Conservation (phyloP, 331 rosid genomes). For the Arachis monticola region DNA sequence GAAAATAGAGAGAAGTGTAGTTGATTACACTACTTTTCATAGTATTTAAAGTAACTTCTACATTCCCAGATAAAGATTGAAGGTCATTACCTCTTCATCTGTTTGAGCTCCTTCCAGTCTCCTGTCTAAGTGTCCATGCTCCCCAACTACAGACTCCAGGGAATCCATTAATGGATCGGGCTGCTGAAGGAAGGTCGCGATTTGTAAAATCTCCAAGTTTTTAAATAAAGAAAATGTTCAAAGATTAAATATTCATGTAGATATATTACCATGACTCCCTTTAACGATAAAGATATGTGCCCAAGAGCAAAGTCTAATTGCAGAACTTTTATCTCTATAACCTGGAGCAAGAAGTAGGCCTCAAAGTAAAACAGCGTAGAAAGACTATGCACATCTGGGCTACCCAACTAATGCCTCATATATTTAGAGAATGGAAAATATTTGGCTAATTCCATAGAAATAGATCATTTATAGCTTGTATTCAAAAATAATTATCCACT, state of each 20-base stretch:
- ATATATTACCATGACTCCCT: conserved; percentile 71
- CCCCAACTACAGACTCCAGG: conserved; percentile 84
- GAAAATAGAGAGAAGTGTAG: conserved; percentile 21
- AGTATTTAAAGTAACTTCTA: conserved; percentile 30
- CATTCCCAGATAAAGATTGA: conserved; percentile 22
- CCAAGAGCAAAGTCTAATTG: conserved; percentile 74
- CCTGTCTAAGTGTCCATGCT: conserved; percentile 60
- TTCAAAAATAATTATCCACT: conserved; percentile 17
- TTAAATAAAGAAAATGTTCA: conserved; percentile 4
- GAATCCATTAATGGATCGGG: conserved; percentile 88
- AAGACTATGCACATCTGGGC: conserved; percentile 21
- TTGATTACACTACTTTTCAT: not conserved
- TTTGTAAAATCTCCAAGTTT: conserved; percentile 18
- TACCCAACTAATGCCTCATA: conserved; percentile 10
- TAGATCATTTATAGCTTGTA: conserved; percentile 21
- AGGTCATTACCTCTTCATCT: conserved; percentile 66
- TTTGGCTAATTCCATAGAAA: conserved; percentile 13
- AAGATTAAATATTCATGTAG: conserved; percentile 14
- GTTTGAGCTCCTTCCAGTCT: conserved; percentile 68
- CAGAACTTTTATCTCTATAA: conserved; percentile 88
- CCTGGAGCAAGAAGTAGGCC: conserved; percentile 56
- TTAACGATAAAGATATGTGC: conserved; percentile 81
- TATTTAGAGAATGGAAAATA: conserved; percentile 4
- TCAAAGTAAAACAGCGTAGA: conserved; percentile 28
- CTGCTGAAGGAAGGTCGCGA: conserved; percentile 52